These are phyloP conservation scores for Trichoderma asperelloides DNA, from an alignment of 495 filamentous ascomycete genomes.

Conservation along the genomic window DNA sequence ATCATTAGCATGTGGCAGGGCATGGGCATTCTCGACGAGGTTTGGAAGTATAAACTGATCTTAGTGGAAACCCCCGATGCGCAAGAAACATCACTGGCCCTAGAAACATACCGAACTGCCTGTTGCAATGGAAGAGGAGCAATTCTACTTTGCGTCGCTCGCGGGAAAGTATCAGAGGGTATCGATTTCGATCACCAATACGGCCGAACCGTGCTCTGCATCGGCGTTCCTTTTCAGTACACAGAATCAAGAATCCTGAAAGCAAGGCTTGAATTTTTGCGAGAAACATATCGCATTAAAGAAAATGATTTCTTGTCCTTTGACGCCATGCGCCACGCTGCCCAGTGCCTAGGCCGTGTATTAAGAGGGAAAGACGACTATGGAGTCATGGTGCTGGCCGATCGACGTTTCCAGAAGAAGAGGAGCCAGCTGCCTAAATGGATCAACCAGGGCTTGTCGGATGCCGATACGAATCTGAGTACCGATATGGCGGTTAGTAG, in stretches of 20 bases:
- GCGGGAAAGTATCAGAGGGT: conserved; percentile 94
- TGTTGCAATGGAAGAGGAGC: conserved; percentile 96
- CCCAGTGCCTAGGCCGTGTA: conserved; percentile 93
- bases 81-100: conserved; percentile 89
- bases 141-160: conserved; percentile 85
- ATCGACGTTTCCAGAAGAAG: conserved; percentile 85
- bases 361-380: conserved; percentile 97
- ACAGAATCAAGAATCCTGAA: conserved; percentile 96
- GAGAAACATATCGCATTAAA: conserved; percentile 92
- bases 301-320: conserved; percentile 98
- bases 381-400: conserved; percentile 95
- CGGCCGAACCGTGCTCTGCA: conserved; percentile 90
- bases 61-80: conserved; percentile 95
- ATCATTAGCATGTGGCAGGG: conserved; percentile 99
- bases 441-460: conserved; percentile 84
- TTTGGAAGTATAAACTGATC: conserved; percentile 99
- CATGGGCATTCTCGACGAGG: conserved; percentile 92
- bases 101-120: conserved; percentile 94
- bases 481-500: conserved; percentile 90
- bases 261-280: conserved; percentile 87
- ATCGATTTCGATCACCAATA: conserved; percentile 99
- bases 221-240: conserved; percentile 98
- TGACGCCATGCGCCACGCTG: conserved; percentile 97
- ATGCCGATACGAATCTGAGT: conserved; percentile 76
- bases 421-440: conserved; percentile 87